Percentiles rank a stretch among this genome's conserved stretches.
These are phyloP conservation scores for Phytophthora brassicae DNA, from an alignment of 352 stramenopile genomes.

Conservation along the genomic window DNA sequence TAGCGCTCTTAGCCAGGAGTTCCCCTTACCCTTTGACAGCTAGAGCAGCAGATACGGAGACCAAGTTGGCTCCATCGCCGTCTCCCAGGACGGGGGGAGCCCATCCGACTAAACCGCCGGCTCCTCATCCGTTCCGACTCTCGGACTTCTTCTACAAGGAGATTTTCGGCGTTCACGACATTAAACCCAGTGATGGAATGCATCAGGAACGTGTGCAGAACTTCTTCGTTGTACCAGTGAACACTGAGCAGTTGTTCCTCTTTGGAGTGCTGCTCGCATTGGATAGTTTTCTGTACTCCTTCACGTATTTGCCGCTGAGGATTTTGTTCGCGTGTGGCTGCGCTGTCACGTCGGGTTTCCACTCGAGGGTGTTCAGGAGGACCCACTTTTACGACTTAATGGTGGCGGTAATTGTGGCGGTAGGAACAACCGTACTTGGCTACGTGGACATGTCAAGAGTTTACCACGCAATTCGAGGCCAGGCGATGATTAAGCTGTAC, in stretches of 20 bases:
- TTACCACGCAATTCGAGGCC: slow-evolving; percentile 98
- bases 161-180: slow-evolving; percentile 82
- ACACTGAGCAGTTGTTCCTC: slow-evolving; percentile 86
- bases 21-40: slow-evolving; percentile 25
- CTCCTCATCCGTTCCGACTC: slow-evolving; percentile 56
- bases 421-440: slow-evolving; percentile 74
- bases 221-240: slow-evolving; percentile 74
- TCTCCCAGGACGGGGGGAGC: slow-evolving; percentile 7
- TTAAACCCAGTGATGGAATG: slow-evolving; percentile 70
- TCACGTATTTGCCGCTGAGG: slow-evolving; percentile 95
- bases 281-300: slow-evolving; percentile 97
- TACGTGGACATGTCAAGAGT: slow-evolving; percentile 96
- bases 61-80: neutral
- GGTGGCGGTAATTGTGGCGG: slow-evolving; percentile 81
- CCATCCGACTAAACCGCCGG: slow-evolving; percentile 18
- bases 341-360: slow-evolving; percentile 73
- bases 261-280: slow-evolving; percentile 95
- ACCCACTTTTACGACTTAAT: slow-evolving; percentile 93
- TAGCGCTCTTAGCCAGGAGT: slow-evolving; percentile 27
- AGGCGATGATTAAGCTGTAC: slow-evolving; percentile 99
- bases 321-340: slow-evolving; percentile 84
- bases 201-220: slow-evolving; percentile 83
- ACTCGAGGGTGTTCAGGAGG: slow-evolving; percentile 74
- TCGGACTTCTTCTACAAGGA: slow-evolving; percentile 86
- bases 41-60: slow-evolving; percentile 12